Base-by-base conservation (phyloP, 2,329 filamentous ascomycete genomes). In the Colletotrichum brevisporum region DNA sequence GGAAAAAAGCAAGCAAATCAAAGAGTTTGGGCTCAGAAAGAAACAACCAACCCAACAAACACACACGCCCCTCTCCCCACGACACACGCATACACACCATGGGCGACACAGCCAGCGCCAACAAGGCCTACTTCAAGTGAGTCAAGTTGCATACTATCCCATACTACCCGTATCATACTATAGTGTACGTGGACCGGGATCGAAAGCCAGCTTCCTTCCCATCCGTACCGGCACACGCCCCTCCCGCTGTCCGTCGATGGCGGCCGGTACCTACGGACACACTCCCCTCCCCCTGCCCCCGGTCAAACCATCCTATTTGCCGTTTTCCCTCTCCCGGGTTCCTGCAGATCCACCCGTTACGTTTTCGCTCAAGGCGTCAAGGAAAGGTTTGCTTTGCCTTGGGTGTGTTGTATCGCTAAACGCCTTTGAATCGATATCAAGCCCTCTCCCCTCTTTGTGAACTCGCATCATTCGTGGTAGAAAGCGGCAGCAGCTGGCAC, bases 121-220 rank as follows among this genome's bases (percentile, higher is more conserved):
- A 72, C 56, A 72, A 69, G 59, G 71, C 71, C 41, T 66, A 72
- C 58, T 72, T 72, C 43, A 53, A 72, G 71, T 72, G 47, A 43
- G 71, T 71, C 51, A 27, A 41, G 26, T 41, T 43, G 8, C 10
- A 50, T 21, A 55, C 27, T 16, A 21, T 26, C 21, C 21, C 10
- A 50, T 21, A 55, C 27, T 16, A 21, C 10, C 21, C 21, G 21
- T 24, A 24, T 24, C 21, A 24, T 24, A 24, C 21, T 24, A 24
- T 24, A 24, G 21, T 24, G 21, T 24, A 24, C 21, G 21, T 24
- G 21, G 12, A 39, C 51, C 12, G 15, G 31, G 31, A 36, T 10
- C 10, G 31, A 36, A 36, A 36, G 31, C 31, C 31, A 43, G 16
- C 58, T 18, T 43, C 36, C 43, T 27, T 16, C 16, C 39, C 21